Evolutionary conservation across 2,329 filamentous ascomycete genomes (phyloP), one percentile per base, ranked within the genome.

Genomic region (Botrytis squamosa): DNA sequence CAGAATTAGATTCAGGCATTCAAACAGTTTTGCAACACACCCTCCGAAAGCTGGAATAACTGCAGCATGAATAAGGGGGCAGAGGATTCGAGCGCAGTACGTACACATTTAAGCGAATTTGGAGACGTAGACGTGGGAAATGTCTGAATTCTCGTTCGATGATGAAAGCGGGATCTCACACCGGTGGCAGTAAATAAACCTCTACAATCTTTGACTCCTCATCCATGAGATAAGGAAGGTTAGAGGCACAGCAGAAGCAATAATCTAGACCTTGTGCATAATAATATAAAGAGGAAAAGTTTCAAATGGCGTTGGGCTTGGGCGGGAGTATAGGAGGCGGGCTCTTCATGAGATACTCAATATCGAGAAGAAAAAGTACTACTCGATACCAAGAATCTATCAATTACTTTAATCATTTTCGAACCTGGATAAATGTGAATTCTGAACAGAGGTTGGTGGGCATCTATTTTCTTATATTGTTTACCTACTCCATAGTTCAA

Each of bases 1-100:
- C 85, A 46, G 84, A 84, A 25, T 81, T 91, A 63, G 90, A 91
- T 78, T 82, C 84, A n/a, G 86, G 84, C 55, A 86, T 91, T 75
- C 83, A 83, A 74, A 84, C 83, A 12, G 89, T 91, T 1, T 76
- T 91, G 76, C 84, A 88, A 77, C 84, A 88, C 77, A 88, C 77
- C 8, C 33, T 77, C 38, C 69, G 76, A 62, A 81, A 79, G 72
- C 68, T 81, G 40, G 76, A 78, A 20, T 76, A 66, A 75, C n/a
- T 1, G 10, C 18, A 20, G 18, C 7, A 29, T 49, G 12, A 60
- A 29, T 33, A 14, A 25, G 7, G 12, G 36, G 20, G 14, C 33
- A 49, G 40, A 44, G 18, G 40, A 44, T n/a, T 16, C 46, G 14
- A 52, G 14, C 36, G 16, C 7, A 55, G 16, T 18, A 67, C 36